Evolutionary conservation across 2,329 filamentous ascomycete genomes (phyloP).

Genomic region (Aspergillus aculeatus): DNA sequence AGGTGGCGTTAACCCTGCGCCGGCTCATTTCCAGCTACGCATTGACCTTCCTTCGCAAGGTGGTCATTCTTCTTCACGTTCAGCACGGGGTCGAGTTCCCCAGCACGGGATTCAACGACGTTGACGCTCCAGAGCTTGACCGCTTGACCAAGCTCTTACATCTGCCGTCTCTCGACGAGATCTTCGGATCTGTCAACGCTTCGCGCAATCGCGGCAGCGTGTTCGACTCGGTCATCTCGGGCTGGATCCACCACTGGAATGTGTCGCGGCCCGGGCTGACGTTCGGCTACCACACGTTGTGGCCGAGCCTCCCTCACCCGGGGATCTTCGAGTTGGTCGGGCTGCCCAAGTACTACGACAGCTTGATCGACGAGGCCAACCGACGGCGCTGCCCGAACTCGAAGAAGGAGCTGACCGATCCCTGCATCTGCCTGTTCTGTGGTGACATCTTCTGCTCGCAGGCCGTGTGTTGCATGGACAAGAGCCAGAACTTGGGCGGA

Average conservation of each 20-base stretch:
- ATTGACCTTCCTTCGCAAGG: slow-evolving; percentile 85
- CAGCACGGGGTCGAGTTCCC: slow-evolving; percentile 87
- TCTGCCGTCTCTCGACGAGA: slow-evolving; percentile 74
- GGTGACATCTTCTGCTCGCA: slow-evolving; percentile 97
- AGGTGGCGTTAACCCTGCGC: slow-evolving; percentile 33
- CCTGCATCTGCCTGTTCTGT: slow-evolving; percentile 89
- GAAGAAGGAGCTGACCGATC: slow-evolving; percentile 86
- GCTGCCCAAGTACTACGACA: slow-evolving; percentile 87
- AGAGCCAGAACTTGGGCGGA: slow-evolving; percentile 64
- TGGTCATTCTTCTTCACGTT: slow-evolving; percentile 77
- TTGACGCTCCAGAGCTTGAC: slow-evolving; percentile 73
- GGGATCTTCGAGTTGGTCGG: slow-evolving; percentile 93
- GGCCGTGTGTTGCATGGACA: slow-evolving; percentile 78
- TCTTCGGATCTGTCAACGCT: slow-evolving; percentile 61
- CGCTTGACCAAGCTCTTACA: slow-evolving; percentile 74
- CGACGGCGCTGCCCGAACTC: slow-evolving; percentile 80
- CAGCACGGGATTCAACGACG: slow-evolving; percentile 60
- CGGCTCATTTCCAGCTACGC: slow-evolving; percentile 72
- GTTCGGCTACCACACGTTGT: slow-evolving; percentile 34
- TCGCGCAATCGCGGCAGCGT: slow-evolving; percentile 40
- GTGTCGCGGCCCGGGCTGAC: slow-evolving; percentile 32
- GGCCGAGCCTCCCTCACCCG: slow-evolving; percentile 68
- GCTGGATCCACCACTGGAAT: slow-evolving; percentile 66
- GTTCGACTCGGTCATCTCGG: slow-evolving; percentile 54
- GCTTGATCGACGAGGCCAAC: slow-evolving; percentile 87